Evolutionary conservation across 2,329 filamentous ascomycete species (phyloP).

Genomic region (Cladosporium sp.): DNA sequence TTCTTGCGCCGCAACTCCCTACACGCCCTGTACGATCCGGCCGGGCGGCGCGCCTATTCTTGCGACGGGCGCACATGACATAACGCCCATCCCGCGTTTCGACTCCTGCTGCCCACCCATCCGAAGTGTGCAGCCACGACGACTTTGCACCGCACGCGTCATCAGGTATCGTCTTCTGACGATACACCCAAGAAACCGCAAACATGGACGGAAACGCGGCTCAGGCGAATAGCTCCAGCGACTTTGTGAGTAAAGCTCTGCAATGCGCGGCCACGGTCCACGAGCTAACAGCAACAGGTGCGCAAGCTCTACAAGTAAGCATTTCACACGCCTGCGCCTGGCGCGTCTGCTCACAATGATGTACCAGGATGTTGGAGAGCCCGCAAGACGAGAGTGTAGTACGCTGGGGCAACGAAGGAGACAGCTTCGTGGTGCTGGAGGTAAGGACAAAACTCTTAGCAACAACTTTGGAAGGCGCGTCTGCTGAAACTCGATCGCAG

Average conservation of each 20-base stretch:
- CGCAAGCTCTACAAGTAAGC: constrained; percentile 96
- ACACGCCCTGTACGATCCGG: not conserved
- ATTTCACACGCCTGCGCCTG: constrained; percentile 6
- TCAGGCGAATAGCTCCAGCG: constrained; percentile 77
- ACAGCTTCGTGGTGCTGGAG: constrained; percentile 96
- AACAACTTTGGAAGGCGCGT: constrained; percentile 3
- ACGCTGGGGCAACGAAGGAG: constrained; percentile 88
- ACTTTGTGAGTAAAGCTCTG: constrained; percentile 68
- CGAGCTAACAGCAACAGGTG: constrained; percentile 56
- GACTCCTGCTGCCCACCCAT: constrained; percentile 12
- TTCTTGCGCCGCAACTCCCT: not conserved
- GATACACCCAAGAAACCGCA: constrained; percentile 10
- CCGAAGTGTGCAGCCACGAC: constrained; percentile 13
- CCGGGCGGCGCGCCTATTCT: constrained; percentile 7
- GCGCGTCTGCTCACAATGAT: not conserved
- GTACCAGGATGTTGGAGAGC: constrained; percentile 84
- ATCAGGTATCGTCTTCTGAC: not conserved
- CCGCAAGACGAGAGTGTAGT: constrained; percentile 89
- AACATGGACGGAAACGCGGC: constrained; percentile 43
- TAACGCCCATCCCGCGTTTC: constrained; percentile 12
- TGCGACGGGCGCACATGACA: constrained; percentile 18
- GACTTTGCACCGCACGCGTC: constrained; percentile 11
- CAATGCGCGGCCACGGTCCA: constrained; percentile 8
- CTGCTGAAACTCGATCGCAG: constrained; percentile 44
- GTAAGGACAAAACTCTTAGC: constrained; percentile 45